A percentile compares a stretch with the other conserved stretches of the same genome.
These are phyloP conservation scores for Akanthomyces muscarius DNA, from an alignment of 2,329 filamentous ascomycete species.

Conservation along the genomic window DNA sequence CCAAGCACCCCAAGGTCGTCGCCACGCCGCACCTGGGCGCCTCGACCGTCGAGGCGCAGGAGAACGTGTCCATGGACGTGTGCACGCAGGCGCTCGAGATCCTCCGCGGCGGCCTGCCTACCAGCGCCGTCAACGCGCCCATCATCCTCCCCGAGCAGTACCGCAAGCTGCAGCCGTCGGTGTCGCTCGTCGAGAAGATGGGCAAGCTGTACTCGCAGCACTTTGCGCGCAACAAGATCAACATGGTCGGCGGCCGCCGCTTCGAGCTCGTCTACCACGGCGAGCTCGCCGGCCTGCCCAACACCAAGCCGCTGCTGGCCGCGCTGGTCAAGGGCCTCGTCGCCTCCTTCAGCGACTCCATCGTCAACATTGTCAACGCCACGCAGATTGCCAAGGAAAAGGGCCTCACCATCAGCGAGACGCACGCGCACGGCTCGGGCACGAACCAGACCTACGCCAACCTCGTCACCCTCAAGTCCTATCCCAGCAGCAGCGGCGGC, in stretches of 20 bases:
- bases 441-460: slow-evolving; percentile 64
- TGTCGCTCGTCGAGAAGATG: slow-evolving; percentile 73
- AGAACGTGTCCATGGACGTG: slow-evolving; percentile 79
- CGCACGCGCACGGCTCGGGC: slow-evolving; percentile 54
- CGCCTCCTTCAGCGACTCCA: slow-evolving; percentile 61
- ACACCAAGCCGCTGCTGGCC: slow-evolving; percentile 74
- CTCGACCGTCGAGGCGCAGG: slow-evolving; percentile 76
- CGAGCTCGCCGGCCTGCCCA: slow-evolving; percentile 64
- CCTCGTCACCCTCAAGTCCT: slow-evolving; percentile 64
- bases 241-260: slow-evolving; percentile 55
- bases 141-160: slow-evolving; percentile 80
- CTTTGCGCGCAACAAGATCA: slow-evolving; percentile 45
- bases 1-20: slow-evolving; percentile 67
- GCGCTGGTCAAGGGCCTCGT: slow-evolving; percentile 75
- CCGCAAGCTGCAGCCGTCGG: slow-evolving; percentile 71
- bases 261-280: slow-evolving; percentile 79
- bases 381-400: slow-evolving; percentile 70
- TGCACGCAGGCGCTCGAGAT: slow-evolving; percentile 76
- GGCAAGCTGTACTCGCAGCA: slow-evolving; percentile 76
- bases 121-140: slow-evolving; percentile 74
- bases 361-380: slow-evolving; percentile 81
- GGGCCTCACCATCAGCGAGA: slow-evolving; percentile 73
- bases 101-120: slow-evolving; percentile 67
- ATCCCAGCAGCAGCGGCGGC: slow-evolving; percentile 26
- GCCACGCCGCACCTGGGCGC: slow-evolving; percentile 78